A percentile compares a stretch with the other conserved stretches of the same genome.
phyloP scores from a whole-genome alignment of 768 basidiomycete species.

The Calocera cornea region DNA sequence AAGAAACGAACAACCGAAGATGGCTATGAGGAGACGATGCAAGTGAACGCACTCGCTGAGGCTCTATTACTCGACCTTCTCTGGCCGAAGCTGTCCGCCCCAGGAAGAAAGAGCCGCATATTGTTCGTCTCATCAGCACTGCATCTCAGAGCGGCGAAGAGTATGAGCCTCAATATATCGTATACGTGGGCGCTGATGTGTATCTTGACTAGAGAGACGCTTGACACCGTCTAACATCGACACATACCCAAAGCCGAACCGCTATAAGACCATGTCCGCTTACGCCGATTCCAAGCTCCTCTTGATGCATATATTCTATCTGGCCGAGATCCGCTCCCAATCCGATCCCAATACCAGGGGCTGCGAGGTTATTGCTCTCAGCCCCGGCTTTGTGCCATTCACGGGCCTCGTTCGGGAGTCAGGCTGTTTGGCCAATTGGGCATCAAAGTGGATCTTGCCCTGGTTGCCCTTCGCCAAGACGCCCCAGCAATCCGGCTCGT shows the following conservation, averaged over 20 bases:
- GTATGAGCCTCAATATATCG: conserved; percentile 4
- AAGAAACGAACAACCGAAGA: conserved; percentile 2
- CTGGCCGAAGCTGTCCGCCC: conserved; percentile 5
- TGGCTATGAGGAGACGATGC: conserved; percentile 13
- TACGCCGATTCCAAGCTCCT: conserved; percentile 11
- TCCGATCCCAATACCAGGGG: background rate
- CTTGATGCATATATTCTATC: conserved; percentile 10
- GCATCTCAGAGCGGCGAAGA: conserved; percentile 9
- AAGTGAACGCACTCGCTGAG: conserved; percentile 13
- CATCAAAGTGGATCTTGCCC: background rate
- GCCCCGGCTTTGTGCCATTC: background rate
- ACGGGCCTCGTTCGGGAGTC: background rate
- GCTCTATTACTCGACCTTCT: conserved; percentile 12
- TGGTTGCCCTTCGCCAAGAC: background rate
- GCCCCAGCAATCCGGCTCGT: background rate
- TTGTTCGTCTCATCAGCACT: conserved; percentile 8
- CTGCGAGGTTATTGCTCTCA: background rate
- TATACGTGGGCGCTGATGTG: background rate
- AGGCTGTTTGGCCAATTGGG: background rate
- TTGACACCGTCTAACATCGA: background rate
- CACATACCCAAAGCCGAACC: background rate
- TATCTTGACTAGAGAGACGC: background rate
- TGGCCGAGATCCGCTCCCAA: background rate
- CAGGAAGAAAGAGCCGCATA: conserved; percentile 5
- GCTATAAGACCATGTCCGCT: background rate